Evolutionary conservation across 148 eudicot genomes (phyloP).

Genomic region (Rhododendron simsii): DNA sequence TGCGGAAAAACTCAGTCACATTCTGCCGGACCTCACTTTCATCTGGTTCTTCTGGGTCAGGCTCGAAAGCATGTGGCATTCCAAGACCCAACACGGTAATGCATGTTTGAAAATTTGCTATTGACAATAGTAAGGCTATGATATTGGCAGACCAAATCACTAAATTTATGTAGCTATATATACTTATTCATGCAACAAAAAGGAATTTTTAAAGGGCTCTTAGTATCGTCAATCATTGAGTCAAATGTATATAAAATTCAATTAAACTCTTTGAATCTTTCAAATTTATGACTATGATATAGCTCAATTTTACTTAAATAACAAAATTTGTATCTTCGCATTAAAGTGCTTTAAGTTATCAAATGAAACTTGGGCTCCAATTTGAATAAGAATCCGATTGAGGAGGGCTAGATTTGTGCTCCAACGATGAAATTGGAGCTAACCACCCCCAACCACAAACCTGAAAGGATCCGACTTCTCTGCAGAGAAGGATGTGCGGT

Average conservation of each 20-base stretch:
- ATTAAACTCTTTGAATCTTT: neutral
- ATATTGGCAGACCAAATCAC: neutral
- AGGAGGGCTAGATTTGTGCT: no score
- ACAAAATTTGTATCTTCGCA: neutral
- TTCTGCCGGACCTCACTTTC: constrained; percentile 39
- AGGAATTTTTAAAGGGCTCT: neutral
- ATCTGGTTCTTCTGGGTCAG: constrained; percentile 86
- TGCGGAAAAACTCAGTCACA: constrained; percentile 34
- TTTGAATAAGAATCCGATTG: no score
- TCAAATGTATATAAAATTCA: no score
- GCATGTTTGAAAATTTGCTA: neutral
- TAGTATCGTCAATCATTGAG: neutral
- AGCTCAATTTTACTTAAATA: no score
- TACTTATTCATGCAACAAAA: no score
- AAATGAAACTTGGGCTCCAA: no score
- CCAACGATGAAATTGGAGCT: no score
- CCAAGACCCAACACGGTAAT: constrained; percentile 56
- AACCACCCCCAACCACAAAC: no score
- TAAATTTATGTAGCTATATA: neutral
- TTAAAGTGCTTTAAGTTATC: no score
- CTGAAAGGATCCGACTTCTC: no score
- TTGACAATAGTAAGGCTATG: neutral
- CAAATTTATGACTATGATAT: neutral
- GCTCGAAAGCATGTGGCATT: constrained; percentile 85
- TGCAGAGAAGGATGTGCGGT: no score